phyloP scores from a whole-genome alignment of 2,329 filamentous ascomycete genomes.

The Lecanicillium sp. region DNA sequence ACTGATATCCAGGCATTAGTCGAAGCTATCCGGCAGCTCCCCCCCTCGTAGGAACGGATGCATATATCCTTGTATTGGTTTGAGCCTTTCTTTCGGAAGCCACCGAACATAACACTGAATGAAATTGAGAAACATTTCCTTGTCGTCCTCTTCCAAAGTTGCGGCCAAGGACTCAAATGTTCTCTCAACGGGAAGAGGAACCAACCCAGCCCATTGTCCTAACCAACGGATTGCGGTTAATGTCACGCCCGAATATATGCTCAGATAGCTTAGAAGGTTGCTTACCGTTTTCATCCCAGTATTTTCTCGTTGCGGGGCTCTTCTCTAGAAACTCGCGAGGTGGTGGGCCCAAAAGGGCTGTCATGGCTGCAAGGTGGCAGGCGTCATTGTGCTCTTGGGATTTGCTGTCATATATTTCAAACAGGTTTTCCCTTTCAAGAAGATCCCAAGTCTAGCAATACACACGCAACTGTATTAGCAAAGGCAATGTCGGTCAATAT shows the following conservation, averaged over 20 bases:
- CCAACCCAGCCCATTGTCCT: constrained; percentile 18
- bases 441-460: constrained; percentile 20
- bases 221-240: constrained; percentile 2
- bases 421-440: constrained; percentile 14
- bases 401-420: constrained; percentile 15
- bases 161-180: constrained; percentile 12
- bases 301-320: constrained; percentile 14
- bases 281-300: constrained; percentile 19
- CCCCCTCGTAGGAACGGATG: constrained; percentile 12
- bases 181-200: constrained; percentile 14
- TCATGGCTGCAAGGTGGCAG: constrained; percentile 20
- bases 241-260: too few relatives aligned
- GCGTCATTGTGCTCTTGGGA: constrained; percentile 17
- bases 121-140: constrained; percentile 14
- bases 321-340: constrained; percentile 16
- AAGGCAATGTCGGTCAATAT: not conserved
- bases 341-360: constrained; percentile 19
- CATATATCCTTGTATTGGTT: constrained; percentile 12
- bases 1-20: too few relatives aligned
- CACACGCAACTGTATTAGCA: constrained; percentile 8
- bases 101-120: constrained; percentile 15
- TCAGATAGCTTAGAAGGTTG: not conserved
- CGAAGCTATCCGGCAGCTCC: constrained; percentile 4
- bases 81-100: constrained; percentile 17
- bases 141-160: constrained; percentile 11